These are phyloP conservation scores for Triangularia setosa DNA, from an alignment of 2,329 filamentous ascomycete genomes.

Conservation along the genomic window DNA sequence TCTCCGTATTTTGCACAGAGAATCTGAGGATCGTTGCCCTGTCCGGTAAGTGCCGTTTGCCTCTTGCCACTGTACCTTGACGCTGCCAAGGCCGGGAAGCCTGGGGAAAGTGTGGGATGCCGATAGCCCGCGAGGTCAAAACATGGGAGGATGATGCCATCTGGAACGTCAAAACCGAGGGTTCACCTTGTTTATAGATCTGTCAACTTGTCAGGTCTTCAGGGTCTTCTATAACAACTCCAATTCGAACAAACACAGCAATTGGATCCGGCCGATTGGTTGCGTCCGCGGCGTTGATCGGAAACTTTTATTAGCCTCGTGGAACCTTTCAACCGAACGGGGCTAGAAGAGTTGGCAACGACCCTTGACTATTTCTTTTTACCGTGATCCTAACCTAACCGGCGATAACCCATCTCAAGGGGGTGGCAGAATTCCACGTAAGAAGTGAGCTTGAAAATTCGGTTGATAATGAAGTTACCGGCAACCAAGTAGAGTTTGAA, in stretches of 20 bases:
- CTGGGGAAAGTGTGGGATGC: background rate
- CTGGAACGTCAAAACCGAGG: background rate
- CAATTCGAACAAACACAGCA: constrained; percentile 1
- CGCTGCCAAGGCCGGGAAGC: background rate
- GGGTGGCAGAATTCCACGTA: background rate
- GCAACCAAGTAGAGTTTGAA: background rate
- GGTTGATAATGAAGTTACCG: background rate
- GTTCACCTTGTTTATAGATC: constrained; percentile 4
- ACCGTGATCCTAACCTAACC: background rate
- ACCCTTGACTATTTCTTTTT: constrained; percentile 13
- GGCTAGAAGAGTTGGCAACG: constrained; percentile 13
- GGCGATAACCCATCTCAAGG: background rate
- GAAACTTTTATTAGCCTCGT: constrained; percentile 20
- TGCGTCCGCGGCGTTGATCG: background rate
- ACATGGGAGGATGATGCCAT: background rate
- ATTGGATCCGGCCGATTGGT: constrained; percentile 19
- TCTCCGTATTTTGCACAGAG: background rate
- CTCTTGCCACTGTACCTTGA: background rate
- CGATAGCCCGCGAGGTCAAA: background rate
- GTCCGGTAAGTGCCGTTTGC: background rate
- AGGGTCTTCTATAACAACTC: background rate
- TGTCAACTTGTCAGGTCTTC: background rate
- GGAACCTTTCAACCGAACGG: constrained; percentile 26
- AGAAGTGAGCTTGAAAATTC: background rate
- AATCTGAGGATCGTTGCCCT: background rate